Base-by-base conservation (phyloP, 148 eudicot genomes). In the Nyssa sinensis region DNA sequence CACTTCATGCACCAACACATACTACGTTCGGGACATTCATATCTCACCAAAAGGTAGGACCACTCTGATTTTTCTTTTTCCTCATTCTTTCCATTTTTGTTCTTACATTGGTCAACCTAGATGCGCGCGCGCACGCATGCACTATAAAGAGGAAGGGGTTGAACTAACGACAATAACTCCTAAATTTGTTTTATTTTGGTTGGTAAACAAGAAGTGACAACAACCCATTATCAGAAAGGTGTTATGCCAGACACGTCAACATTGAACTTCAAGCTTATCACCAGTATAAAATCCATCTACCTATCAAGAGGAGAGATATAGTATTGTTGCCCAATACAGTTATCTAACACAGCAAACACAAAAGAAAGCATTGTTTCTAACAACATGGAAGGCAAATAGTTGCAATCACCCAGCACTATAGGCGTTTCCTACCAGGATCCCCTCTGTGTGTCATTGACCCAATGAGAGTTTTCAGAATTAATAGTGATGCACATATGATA, bases 311-410 rank as follows among this genome's bases (percentile, higher is more conserved):
- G n/a, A n/a, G 17, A 44, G 51, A 44, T 44, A 44, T 11, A 44
- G 51, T 44, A 44, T 17, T 17, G 14, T 10, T 44, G 17, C 51
- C 51, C 51, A 44, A 44, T 44, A 44, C 51, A 44, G 51, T 19
- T 44, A 44, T 44, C 16, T 44, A 44, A 44, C 51, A 44, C 17
- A 44, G 51, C 51, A 11, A 44, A 44, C 51, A 44, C 12, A 39
- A 7, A 32, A 49, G 5, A 23, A 8, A 23, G 39, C 37, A n/a
- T 10, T 31, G 60, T 69, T 53, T 53, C 47, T 51, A 60, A 60
- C 53, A 51, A 16, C 11, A 60, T 59, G 17, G 63, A 58, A 70
- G 73, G 31, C 64, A 71, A 71, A 62, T 7, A 59, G 23, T 53
- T 31, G n/a, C 29, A 55, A 70, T 23, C 73, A 23, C 73, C 30